Evolutionary conservation across 1,139 yeast genomes (phyloP), one percentile per base, ranked within the genome.

Genomic region (Lodderomyces metapsilosis): DNA sequence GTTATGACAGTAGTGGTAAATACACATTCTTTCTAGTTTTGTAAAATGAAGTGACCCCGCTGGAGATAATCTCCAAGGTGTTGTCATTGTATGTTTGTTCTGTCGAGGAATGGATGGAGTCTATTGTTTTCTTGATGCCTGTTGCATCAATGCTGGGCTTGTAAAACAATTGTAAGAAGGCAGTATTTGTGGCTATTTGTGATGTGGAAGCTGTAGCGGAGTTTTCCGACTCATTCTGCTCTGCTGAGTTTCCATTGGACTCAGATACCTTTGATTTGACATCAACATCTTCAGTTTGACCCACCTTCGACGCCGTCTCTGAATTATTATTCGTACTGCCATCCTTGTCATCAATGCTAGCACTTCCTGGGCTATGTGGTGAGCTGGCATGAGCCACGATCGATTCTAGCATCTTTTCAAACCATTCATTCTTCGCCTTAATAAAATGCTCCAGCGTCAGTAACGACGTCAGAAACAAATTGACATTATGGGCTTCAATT

Each of bases 1-100:
- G 30, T 18, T 43, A 45, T 30, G 51, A 44, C 69, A 64, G 68
- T 31, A 67, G 47, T 16, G 77, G 76, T 42, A 63, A 52, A 53
- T 60, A 68, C 6, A 68, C 54, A 36, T 59, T 56, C 39, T 53
- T 61, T 42, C 57, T 62, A 5, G 69, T 52, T 39, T 53, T 54
- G 54, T 64, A 70, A 48, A 53, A 63, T 18, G 67, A 68, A 17
- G 47, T 44, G 7, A 64, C 58, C 4, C 58, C 61, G 18, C 57
- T 59, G 1, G 52, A 30, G 3, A 67, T 47, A 10, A 46, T 43
- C 8, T 47, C 49, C 31, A 48, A 38, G 7, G 51, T 46, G 8
- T 46, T 43, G 6, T 53, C 55, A 20, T 53, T 55, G 22, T 57
- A 38, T 10, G 41, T 4, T 28, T 28, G 18, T 3, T 13, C 18